phyloP scores from a whole-genome alignment of 495 filamentous ascomycete species.

The Penicillium simplicissimum region DNA sequence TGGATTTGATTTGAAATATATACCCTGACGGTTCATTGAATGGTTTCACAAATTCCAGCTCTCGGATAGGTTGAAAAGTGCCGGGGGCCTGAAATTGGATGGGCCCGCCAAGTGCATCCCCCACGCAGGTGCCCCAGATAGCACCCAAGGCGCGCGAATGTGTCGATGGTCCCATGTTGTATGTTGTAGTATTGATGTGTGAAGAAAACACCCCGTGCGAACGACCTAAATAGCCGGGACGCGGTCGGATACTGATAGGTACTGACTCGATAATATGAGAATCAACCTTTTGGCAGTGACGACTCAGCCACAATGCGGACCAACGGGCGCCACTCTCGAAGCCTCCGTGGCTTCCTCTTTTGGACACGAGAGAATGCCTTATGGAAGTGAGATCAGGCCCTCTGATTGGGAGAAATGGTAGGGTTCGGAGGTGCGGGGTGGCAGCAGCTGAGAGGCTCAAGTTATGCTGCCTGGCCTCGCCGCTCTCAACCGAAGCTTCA shows the following conservation, averaged over 20 bases:
- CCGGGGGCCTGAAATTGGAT: conserved; percentile 41
- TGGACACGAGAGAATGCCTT: neutral
- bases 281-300: neutral
- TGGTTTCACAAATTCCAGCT: conserved; percentile 23
- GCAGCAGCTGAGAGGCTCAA: neutral
- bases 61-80: conserved; percentile 40
- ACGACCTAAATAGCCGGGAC: neutral
- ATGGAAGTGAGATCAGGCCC: neutral
- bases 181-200: neutral
- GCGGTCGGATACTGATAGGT: neutral
- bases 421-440: neutral
- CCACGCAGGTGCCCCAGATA: conserved; percentile 48
- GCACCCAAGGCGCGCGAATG: conserved; percentile 37
- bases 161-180: neutral
- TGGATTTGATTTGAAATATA: neutral
- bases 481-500: neutral
- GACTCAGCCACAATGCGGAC: neutral
- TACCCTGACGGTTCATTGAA: conserved; percentile 31
- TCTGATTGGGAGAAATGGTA: neutral
- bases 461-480: neutral
- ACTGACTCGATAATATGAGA: neutral
- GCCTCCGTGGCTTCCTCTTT: neutral
- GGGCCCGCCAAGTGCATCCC: conserved; percentile 51
- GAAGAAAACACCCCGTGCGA: neutral
- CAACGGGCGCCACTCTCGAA: neutral